A percentile compares a stretch with the other conserved stretches of the same genome.
Conservation (phyloP, 2,329 filamentous ascomycete species). For the Paracorniculantispora psalliotae region DNA sequence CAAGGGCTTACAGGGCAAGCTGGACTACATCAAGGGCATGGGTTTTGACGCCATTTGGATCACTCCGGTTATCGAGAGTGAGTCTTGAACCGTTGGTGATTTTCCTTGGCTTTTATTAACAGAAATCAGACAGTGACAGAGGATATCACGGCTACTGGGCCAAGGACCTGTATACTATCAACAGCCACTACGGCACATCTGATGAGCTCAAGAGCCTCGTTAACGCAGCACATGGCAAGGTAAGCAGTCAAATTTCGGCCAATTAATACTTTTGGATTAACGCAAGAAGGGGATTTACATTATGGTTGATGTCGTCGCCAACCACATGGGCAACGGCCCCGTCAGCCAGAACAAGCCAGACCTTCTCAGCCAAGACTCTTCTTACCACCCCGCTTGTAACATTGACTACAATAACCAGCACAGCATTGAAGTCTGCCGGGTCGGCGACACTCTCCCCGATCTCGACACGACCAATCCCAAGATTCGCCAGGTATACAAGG, state of each 20-base stretch:
- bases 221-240: slow-evolving; percentile 52
- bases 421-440: slow-evolving; percentile 46
- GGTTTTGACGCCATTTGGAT: slow-evolving; percentile 57
- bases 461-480: slow-evolving; percentile 48
- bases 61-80: slow-evolving; percentile 48
- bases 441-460: slow-evolving; percentile 53
- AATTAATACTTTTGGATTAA: background rate
- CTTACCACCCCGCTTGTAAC: slow-evolving; percentile 58
- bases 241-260: slow-evolving; percentile 20
- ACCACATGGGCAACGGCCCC: slow-evolving; percentile 51
- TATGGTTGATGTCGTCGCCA: slow-evolving; percentile 58
- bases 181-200: slow-evolving; percentile 53
- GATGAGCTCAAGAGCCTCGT: slow-evolving; percentile 55
- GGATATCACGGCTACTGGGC: slow-evolving; percentile 56
- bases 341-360: slow-evolving; percentile 40
- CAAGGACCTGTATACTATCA: slow-evolving; percentile 46
- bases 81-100: no score
- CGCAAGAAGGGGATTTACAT: slow-evolving; percentile 38
- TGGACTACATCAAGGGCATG: slow-evolving; percentile 60
- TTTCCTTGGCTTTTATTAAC: no score
- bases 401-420: slow-evolving; percentile 49
- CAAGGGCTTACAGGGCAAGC: slow-evolving; percentile 50
- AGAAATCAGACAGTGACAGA: slow-evolving; percentile 27
- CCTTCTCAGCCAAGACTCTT: slow-evolving; percentile 46
- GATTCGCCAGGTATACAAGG: slow-evolving; percentile 46